These are phyloP conservation scores for Penicillium longicatenatum DNA, from an alignment of 495 filamentous ascomycete species.

Conservation along the genomic window DNA sequence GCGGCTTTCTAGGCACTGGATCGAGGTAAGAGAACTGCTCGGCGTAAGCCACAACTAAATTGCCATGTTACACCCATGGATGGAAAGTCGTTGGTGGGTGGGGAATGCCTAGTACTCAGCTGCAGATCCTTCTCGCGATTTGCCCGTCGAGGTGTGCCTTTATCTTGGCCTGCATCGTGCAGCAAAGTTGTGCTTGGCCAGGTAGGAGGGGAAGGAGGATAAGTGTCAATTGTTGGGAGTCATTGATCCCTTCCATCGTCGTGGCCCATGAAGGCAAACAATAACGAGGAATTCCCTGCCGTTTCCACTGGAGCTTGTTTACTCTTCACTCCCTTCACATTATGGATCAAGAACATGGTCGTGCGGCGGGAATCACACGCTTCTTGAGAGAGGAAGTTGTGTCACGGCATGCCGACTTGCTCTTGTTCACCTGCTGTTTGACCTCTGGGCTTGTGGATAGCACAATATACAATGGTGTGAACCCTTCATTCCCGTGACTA, in stretches of 20 bases:
- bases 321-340: not conserved
- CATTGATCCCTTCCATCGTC: no score
- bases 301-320: not conserved
- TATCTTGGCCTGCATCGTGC: not conserved
- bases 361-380: conserved; percentile 8
- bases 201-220: not conserved
- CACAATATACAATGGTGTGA: conserved; percentile 48
- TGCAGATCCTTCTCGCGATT: not conserved
- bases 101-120: not conserved
- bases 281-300: not conserved
- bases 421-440: conserved; percentile 51
- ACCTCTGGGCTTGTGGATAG: conserved; percentile 53
- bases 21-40: not conserved
- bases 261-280: not conserved
- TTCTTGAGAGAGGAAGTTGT: conserved; percentile 38
- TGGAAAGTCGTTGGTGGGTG: not conserved
- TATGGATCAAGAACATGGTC: conserved; percentile 12
- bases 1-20: conserved; percentile 2
- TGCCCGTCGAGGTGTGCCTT: no score
- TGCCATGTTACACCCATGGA: not conserved
- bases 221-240: no score
- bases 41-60: not conserved
- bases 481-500: not conserved
- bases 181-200: not conserved
- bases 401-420: conserved; percentile 39